Evolutionary conservation across 2,329 filamentous ascomycete genomes (phyloP), one percentile per base, ranked within the genome.

Genomic region (Colletotrichum phormii): DNA sequence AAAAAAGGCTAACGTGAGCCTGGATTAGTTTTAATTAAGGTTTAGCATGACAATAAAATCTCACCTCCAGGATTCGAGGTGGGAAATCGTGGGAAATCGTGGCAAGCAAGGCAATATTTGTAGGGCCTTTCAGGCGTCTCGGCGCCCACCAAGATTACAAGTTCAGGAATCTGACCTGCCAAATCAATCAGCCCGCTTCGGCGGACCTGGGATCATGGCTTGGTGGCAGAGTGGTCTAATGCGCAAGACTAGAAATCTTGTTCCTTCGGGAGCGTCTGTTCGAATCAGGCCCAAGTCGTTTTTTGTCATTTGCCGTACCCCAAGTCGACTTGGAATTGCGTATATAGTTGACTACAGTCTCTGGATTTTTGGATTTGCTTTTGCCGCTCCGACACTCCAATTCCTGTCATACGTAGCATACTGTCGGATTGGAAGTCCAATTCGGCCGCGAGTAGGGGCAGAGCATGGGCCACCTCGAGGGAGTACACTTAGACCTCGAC

Each of bases 181-280:
- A 0, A 1, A 6, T 5, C 37, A 49, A 11, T 3, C 18, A 49
- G 8, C 5, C 61, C 46, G 29, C 61, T n/a, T 8, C 1, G 8
- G 22, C n/a, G 31, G 13, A n/a, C 2, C 1, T 9, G 1, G 7
- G 1, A 35, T 1, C 13, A 13, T 1, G 61, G 61, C 61, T 64
- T 64, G 61, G 61, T 64, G 49, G 61, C 61, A 64, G 61, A 64
- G 61, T 64, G 61, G 61, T 64, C 61, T 64, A 54, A 64, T 64
- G 61, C 61, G 61, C 61, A 54, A 64, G 61, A 64, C 61, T 64
- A 64, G 49, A 64, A 64, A 64, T 64, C 61, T 64, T 64, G 61
- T 64, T 64, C 49, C 61, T 64, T 64, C 49, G 61, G 61, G 61
- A 64, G 61, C 61, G 46, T 64, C 61, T 64, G 61, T 64, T 64